phyloP scores from a whole-genome alignment of 345 rosid genomes.

The Eucalyptus pauciflora region DNA sequence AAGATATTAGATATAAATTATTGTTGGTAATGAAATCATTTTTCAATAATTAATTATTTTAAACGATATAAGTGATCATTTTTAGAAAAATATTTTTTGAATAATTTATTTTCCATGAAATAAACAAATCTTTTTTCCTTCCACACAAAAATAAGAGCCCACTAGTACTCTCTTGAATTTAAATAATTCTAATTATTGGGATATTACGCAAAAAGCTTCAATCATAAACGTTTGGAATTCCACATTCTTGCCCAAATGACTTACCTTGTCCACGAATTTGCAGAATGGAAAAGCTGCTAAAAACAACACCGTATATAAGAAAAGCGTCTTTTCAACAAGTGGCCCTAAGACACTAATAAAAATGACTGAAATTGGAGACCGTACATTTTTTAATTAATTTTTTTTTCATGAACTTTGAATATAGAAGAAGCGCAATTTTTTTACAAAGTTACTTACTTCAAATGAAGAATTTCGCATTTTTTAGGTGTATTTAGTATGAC shows the following conservation, averaged over 20 bases:
- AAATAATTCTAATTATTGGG: background rate
- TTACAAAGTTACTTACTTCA: background rate
- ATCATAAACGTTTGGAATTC: background rate
- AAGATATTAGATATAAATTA: no score
- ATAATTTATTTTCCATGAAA: no score
- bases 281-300: background rate
- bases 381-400: background rate
- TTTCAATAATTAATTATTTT: no score
- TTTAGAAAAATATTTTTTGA: no score
- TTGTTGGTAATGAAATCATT: background rate
- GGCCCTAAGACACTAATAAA: background rate
- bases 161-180: background rate
- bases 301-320: background rate
- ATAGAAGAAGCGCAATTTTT: background rate
- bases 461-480: background rate
- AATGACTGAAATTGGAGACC: background rate
- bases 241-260: background rate
- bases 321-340: background rate
- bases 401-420: background rate
- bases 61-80: no score
- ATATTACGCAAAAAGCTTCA: background rate
- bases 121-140: background rate
- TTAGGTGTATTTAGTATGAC: background rate
- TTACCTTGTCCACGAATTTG: background rate
- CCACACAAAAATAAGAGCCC: background rate